Conservation (phyloP, 164 flowering plant genomes). For the Houttuynia cordata region DNA sequence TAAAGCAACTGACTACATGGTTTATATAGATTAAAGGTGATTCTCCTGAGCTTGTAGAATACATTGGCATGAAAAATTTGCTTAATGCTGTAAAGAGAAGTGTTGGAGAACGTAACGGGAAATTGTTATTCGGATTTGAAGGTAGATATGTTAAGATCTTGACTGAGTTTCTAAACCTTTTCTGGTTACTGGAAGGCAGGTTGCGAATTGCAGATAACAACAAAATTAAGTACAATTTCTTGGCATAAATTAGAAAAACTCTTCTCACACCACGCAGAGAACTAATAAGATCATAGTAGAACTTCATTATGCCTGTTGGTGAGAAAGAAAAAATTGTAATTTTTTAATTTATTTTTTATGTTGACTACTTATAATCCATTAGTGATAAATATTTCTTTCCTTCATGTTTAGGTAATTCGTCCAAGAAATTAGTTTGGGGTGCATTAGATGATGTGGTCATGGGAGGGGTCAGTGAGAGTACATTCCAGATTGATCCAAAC, state of each 20-base stretch:
- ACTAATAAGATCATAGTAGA: no score
- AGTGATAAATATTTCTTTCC: no score
- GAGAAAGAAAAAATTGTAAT: background rate
- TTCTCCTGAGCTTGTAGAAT: slow-evolving; percentile 96
- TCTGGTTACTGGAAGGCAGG: background rate
- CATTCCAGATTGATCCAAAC: slow-evolving; percentile 53
- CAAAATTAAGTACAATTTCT: background rate
- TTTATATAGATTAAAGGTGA: slow-evolving; percentile 77
- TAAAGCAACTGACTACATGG: slow-evolving; percentile 1
- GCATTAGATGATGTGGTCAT: slow-evolving; percentile 95
- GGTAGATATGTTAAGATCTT: slow-evolving; percentile 27
- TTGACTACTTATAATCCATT: no score
- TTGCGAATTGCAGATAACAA: background rate
- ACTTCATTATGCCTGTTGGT: no score
- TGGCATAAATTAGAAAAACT: background rate
- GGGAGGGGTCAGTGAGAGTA: slow-evolving; percentile 97
- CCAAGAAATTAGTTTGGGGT: slow-evolving; percentile 76
- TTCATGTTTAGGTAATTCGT: slow-evolving; percentile 35
- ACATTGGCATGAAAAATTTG: slow-evolving; percentile 72
- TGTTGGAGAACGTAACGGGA: slow-evolving; percentile 68
- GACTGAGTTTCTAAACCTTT: background rate
- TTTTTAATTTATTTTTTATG: no score
- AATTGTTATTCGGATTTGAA: slow-evolving; percentile 71
- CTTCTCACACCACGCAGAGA: no score
- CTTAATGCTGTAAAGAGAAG: slow-evolving; percentile 60